Evolutionary conservation across 2,329 filamentous ascomycete genomes (phyloP).

Genomic region (Beauveria pseudobassiana): DNA sequence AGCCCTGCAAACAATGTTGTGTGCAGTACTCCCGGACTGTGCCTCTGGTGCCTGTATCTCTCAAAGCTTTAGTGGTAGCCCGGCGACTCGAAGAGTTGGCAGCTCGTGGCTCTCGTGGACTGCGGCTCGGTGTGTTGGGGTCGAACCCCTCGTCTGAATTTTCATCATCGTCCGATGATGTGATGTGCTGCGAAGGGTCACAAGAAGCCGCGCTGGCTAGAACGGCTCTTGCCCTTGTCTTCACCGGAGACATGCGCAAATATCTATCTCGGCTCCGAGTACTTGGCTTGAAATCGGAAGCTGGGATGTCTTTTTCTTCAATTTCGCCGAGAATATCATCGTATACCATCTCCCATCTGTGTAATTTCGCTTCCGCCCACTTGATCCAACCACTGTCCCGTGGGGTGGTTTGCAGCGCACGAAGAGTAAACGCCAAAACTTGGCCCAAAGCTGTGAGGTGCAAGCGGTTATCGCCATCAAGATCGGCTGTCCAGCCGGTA

Average conservation of each 20-base stretch:
- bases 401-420: not conserved
- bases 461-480: not conserved
- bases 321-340: constrained; percentile 3
- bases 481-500: not conserved
- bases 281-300: not conserved
- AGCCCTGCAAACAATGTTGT: not conserved
- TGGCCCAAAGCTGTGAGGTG: constrained; percentile 2
- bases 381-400: not conserved
- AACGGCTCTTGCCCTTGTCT: not conserved
- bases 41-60: not conserved
- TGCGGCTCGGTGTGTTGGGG: constrained; percentile 12
- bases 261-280: not conserved
- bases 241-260: not conserved
- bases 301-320: not conserved
- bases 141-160: not conserved
- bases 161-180: not conserved
- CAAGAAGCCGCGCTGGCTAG: not conserved
- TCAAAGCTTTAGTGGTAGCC: no score
- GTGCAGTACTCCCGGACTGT: not conserved
- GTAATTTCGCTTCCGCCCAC: not conserved
- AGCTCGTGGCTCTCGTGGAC: constrained; percentile 15
- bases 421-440: constrained; percentile 1
- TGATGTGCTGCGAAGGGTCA: not conserved
- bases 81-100: not conserved
- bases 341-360: constrained; percentile 5